Evolutionary conservation across 371 early-diverging fungal species (phyloP).

Genomic region (Syncephalis plumigaleata): DNA sequence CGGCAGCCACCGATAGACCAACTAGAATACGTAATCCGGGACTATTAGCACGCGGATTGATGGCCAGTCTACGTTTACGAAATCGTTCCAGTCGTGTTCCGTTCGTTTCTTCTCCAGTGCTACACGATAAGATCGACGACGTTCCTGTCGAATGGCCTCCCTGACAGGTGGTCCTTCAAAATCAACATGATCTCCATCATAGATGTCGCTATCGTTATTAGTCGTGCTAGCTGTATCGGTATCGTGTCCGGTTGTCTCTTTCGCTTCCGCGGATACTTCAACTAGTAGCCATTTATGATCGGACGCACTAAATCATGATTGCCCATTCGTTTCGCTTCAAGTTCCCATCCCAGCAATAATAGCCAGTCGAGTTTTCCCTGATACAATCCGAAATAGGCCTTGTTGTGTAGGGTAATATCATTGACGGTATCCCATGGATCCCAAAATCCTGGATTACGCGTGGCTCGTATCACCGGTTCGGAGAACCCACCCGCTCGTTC

Average conservation of each 20-base stretch:
- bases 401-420: slow-evolving; percentile 45
- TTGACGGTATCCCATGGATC: slow-evolving; percentile 43
- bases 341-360: slow-evolving; percentile 35
- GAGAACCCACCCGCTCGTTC: slow-evolving; percentile 27
- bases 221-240: no score
- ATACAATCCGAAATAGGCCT: slow-evolving; percentile 37
- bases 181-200: slow-evolving; percentile 1
- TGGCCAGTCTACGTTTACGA: no score
- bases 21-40: no score
- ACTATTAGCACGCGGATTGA: no score
- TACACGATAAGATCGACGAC: no score
- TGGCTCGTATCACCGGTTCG: slow-evolving; percentile 20
- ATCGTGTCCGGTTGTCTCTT: no score
- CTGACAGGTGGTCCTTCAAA: slow-evolving; percentile 3
- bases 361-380: slow-evolving; percentile 66
- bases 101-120: no score
- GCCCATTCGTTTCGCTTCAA: slow-evolving; percentile 26
- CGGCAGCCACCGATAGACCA: no score
- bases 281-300: slow-evolving; percentile 61
- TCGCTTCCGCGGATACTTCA: slow-evolving; percentile 13
- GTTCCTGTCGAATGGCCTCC: no score
- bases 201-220: slow-evolving; percentile 6
- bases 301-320: slow-evolving; percentile 45
- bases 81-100: no score
- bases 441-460: slow-evolving; percentile 56